Conservation (phyloP, 768 basidiomycete species). For the Boletus pseudo-olivaceus region DNA sequence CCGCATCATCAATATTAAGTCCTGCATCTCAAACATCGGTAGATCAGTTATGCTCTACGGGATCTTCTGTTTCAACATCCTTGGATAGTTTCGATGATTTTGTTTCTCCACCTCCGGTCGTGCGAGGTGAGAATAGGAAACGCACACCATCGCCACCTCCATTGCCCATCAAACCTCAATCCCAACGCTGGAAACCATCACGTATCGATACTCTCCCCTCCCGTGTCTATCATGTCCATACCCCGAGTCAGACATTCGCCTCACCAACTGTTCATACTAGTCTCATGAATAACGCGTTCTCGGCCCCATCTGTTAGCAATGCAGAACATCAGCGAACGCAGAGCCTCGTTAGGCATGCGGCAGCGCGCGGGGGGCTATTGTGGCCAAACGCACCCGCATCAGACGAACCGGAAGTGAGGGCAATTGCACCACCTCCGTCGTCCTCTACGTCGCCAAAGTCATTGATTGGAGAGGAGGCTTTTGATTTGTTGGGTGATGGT, state of each 20-base stretch:
- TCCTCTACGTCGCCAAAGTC: conserved; percentile 3
- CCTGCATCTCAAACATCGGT: conserved; percentile 21
- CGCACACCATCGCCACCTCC: conserved; percentile 47
- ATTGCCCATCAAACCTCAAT: conserved; percentile 34
- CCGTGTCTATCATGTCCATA: conserved; percentile 19
- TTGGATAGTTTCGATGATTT: conserved; percentile 51
- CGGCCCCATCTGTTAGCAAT: conserved; percentile 28
- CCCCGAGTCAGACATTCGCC: conserved; percentile 12
- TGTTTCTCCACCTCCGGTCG: conserved; percentile 30
- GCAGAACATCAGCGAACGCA: conserved; percentile 55
- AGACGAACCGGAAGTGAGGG: conserved; percentile 22
- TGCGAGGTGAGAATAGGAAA: conserved; percentile 16
- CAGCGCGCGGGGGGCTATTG: conserved; percentile 38
- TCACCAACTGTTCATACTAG: conserved; percentile 12
- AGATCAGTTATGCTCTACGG: conserved; percentile 18
- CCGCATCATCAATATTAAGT: conserved; percentile 25
- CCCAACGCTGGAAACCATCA: background rate
- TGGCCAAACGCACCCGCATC: conserved; percentile 35
- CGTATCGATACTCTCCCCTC: conserved; percentile 13
- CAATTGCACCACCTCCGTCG: conserved; percentile 28
- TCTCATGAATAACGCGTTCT: conserved; percentile 11
- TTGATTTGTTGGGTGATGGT: conserved; percentile 20
- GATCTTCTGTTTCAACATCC: conserved; percentile 24
- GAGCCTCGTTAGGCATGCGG: conserved; percentile 55
- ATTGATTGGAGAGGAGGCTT: background rate